A percentile compares a stretch with the other conserved stretches of the same genome.
phyloP scores from a whole-genome alignment of 2,329 filamentous ascomycete genomes.

The Penicillium sclerotiorum region DNA sequence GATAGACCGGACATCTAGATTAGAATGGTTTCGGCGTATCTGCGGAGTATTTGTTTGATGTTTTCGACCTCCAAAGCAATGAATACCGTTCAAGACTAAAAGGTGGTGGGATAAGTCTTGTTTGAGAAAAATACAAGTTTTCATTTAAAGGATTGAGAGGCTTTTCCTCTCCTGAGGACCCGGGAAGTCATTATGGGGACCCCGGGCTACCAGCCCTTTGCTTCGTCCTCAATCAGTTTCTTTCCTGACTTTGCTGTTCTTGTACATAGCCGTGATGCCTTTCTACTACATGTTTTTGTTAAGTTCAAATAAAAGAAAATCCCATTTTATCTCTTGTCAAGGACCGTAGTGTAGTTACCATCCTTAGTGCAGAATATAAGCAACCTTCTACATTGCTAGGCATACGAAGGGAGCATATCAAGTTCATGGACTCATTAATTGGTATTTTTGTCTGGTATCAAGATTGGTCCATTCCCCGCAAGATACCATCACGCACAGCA shows the following conservation, averaged over 20 bases:
- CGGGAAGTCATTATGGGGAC: background rate
- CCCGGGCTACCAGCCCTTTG: too few relatives aligned
- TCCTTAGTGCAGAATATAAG: too few relatives aligned
- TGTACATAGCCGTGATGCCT: slow-evolving; percentile 13
- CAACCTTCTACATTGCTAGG: too few relatives aligned
- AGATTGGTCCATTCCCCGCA: slow-evolving; percentile 37
- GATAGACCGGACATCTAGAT: background rate
- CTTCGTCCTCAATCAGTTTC: slow-evolving; percentile 5
- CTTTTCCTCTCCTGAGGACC: background rate
- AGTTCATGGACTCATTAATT: slow-evolving; percentile 28
- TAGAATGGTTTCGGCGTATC: background rate
- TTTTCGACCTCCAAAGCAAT: too few relatives aligned
- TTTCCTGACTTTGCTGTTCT: background rate
- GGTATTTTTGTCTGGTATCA: slow-evolving; percentile 6
- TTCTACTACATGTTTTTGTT: background rate
- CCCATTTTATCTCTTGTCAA: too few relatives aligned
- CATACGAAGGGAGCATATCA: too few relatives aligned
- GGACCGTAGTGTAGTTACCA: too few relatives aligned
- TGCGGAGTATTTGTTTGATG: background rate
- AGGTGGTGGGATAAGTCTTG: too few relatives aligned
- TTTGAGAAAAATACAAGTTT: too few relatives aligned
- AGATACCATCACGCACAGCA: slow-evolving; percentile 61
- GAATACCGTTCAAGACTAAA: too few relatives aligned
- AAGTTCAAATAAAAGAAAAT: background rate
- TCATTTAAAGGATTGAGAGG: too few relatives aligned